Evolutionary conservation across 2,329 filamentous ascomycete species (phyloP), one percentile per base, ranked within the genome.

Genomic region (Apiospora pterosperma): DNA sequence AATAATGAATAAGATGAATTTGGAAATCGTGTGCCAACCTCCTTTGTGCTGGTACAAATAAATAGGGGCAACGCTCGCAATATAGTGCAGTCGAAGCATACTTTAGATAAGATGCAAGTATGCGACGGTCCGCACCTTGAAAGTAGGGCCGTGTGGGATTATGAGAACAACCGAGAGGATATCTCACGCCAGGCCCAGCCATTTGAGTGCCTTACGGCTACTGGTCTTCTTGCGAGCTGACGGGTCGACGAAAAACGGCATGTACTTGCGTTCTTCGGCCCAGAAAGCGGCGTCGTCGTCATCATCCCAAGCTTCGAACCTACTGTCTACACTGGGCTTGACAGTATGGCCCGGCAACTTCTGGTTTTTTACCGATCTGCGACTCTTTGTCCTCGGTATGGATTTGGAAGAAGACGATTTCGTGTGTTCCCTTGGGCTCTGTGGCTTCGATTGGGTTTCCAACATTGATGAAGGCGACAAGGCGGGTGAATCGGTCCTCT

Each of bases 191-290:
- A 85, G 72, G 0, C 84, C 84, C 1, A 86, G 76, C 70, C 84
- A 85, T 71, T 84, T 85, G 62, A 85, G 77, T 7, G 84, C 84
- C 71, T 86, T 86, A 8, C 79, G 77, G 61, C 77, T 83, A 64
- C 80, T 82, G 2, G 76, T 78, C 71, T 79, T 81, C 19, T 73
- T 75, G 34, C 48, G 48, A 10, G 48, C 48, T 28, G 48, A 55
- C 7, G 19, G 48, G 16, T 55, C 48, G 7, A 28, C 6, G 48
- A 55, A 55, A 19, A 55, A 55, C 4, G 48, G 48, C 81, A 86
- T 84, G 36, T 86, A 79, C 44, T 82, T 77, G 36, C 82, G 79
- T 71, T 84, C 82, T 64, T 85, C 83, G 25, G 77, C 68, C 64
- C 83, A 81, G 65, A 76, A 78, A 28, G 83, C 81, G 14, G 67